These are phyloP conservation scores for Tremella fuciformis DNA, from an alignment of 768 basidiomycete genomes.

Conservation along the genomic window DNA sequence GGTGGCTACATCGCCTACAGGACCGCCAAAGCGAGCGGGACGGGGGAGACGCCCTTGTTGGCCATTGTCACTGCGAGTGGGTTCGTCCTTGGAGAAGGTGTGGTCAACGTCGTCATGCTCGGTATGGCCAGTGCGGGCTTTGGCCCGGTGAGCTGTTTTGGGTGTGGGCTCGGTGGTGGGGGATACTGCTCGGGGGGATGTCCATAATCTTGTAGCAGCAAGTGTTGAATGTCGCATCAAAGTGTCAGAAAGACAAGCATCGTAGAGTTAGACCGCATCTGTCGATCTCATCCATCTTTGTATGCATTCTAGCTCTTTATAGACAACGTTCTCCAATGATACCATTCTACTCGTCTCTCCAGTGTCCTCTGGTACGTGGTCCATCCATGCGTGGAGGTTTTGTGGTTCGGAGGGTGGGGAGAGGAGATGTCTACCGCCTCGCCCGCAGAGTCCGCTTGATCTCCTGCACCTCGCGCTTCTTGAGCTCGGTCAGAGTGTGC, in stretches of 20 bases:
- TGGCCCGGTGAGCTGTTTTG: slow-evolving; percentile 77
- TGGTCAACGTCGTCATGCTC: slow-evolving; percentile 77
- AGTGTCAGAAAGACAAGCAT: no score
- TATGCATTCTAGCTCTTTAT: no score
- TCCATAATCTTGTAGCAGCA: slow-evolving; percentile 1
- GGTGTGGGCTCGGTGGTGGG: slow-evolving; percentile 59
- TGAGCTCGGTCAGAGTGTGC: slow-evolving; percentile 18
- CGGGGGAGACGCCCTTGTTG: slow-evolving; percentile 42
- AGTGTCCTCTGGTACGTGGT: no score
- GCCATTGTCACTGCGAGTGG: slow-evolving; percentile 88
- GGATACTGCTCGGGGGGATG: slow-evolving; percentile 51
- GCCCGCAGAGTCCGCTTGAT: slow-evolving; percentile 1
- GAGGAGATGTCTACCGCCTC: no score
- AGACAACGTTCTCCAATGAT: no score
- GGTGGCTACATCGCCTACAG: slow-evolving; percentile 77
- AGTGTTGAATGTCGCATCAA: no score
- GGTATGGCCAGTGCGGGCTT: slow-evolving; percentile 70
- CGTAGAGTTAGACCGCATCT: no score
- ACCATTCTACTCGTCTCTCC: no score
- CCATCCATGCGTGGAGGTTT: no score
- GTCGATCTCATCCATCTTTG: no score
- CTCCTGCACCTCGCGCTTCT: slow-evolving; percentile 20
- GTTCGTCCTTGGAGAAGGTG: slow-evolving; percentile 92
- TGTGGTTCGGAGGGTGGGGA: no score
- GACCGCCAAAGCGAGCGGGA: slow-evolving; percentile 23